Evolutionary conservation across 169 alveolate genomes (phyloP).

Genomic region (Cryptosporidium canis): DNA sequence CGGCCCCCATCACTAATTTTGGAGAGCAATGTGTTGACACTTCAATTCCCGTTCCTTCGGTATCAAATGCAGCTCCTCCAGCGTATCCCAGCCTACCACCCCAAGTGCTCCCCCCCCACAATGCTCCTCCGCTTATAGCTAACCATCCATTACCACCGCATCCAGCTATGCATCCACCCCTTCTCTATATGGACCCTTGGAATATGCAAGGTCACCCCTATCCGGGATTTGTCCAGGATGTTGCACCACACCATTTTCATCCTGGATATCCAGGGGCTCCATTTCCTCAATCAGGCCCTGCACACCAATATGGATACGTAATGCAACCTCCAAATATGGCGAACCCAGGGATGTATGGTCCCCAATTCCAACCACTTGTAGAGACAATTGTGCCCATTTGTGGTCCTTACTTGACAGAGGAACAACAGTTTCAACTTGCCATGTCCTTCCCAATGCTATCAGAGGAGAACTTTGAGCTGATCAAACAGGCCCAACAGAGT

Average conservation of each 20-base stretch:
- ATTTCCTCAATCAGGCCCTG: slow-evolving; percentile 1
- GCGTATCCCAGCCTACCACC: neutral
- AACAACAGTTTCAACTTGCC: slow-evolving; percentile 43
- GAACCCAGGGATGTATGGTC: neutral
- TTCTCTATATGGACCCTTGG: slow-evolving; percentile 26
- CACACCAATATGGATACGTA: slow-evolving; percentile 33
- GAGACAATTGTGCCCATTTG: slow-evolving; percentile 58
- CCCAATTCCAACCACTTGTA: slow-evolving; percentile 38
- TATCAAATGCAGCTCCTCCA: neutral
- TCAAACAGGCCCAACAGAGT: slow-evolving; percentile 64
- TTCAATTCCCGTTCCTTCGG: neutral
- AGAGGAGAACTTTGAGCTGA: slow-evolving; percentile 40
- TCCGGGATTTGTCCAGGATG: slow-evolving; percentile 17
- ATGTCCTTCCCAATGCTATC: slow-evolving; percentile 66
- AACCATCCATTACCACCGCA: slow-evolving; percentile 35
- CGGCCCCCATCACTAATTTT: neutral
- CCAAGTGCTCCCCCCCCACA: slow-evolving; percentile 6
- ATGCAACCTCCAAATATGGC: slow-evolving; percentile 18
- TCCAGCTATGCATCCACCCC: slow-evolving; percentile 26
- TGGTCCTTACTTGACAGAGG: slow-evolving; percentile 66
- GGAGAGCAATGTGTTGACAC: neutral
- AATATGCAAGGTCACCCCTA: slow-evolving; percentile 18
- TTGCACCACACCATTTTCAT: neutral
- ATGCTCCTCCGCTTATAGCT: slow-evolving; percentile 13
- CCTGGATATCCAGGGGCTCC: slow-evolving; percentile 40